Percentiles rank a stretch among this genome's conserved stretches.
These are phyloP conservation scores for Teratosphaeria pseudoeucalypti DNA, from an alignment of 2,329 filamentous ascomycete genomes.

Conservation along the genomic window DNA sequence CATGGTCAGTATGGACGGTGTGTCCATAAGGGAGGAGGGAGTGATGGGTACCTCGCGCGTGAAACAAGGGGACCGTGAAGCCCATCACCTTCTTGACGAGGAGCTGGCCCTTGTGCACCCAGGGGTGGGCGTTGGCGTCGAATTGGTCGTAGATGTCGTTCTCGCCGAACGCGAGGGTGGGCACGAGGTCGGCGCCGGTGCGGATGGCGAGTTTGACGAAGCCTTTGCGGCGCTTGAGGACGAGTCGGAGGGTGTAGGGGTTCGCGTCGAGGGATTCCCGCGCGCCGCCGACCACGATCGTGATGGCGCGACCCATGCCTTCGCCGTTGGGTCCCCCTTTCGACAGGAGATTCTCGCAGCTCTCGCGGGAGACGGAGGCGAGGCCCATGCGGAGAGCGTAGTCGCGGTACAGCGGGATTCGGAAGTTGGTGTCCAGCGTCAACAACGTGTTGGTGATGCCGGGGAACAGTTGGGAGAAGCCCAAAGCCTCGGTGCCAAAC, in stretches of 20 bases:
- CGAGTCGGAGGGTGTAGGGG: conserved; percentile 64
- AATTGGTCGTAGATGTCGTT: conserved; percentile 94
- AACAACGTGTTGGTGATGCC: conserved; percentile 90
- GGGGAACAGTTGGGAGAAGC: conserved; percentile 78
- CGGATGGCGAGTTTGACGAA: conserved; percentile 90
- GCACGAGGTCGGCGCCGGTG: conserved; percentile 86
- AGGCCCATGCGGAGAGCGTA: conserved; percentile 86
- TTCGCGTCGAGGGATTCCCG: conserved; percentile 83
- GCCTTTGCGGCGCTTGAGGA: conserved; percentile 75
- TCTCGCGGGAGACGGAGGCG: conserved; percentile 80
- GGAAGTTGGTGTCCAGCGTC: conserved; percentile 93
- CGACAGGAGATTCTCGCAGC: conserved; percentile 77
- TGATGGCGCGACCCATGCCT: conserved; percentile 90
- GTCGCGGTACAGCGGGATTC: conserved; percentile 85
- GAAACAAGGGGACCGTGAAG: conserved; percentile 84
- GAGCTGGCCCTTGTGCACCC: conserved; percentile 72
- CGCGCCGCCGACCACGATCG: conserved; percentile 88
- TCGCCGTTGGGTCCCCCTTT: conserved; percentile 66
- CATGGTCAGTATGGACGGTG: not conserved
- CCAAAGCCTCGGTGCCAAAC: conserved; percentile 81
- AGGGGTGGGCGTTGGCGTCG: conserved; percentile 62
- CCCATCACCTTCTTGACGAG: conserved; percentile 76
- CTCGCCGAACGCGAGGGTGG: conserved; percentile 85
- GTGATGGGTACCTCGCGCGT: conserved; percentile 50
- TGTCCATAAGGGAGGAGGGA: conserved; percentile 26